Base-by-base conservation (phyloP, 108 stramenopile genomes). In the Cafeteria roenbergensis region DNA sequence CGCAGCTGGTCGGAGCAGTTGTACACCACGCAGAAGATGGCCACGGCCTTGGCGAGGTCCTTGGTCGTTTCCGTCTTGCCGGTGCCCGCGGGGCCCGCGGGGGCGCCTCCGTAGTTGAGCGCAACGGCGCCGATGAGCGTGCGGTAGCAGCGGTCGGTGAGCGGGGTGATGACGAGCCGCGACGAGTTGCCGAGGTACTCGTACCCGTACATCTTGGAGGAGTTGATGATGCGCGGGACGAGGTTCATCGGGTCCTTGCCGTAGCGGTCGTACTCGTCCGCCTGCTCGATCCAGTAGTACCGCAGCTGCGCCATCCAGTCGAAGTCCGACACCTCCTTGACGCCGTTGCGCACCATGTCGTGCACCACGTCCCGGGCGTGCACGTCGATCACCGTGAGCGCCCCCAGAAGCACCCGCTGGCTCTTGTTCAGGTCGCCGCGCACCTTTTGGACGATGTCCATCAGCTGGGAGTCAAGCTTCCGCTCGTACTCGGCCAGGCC, bases 1-100 rank as follows among this genome's bases (percentile, higher is more conserved):
- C 81, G 80, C 27, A 84, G 71, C 26, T 80, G 79, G 55, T 84
- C 83, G 4, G 82, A 82, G 75, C 83, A 84, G 74, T 84, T 84
- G 71, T 82, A 84, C 51, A 84, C 83, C 28, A 84, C 83, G 57
- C 83, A 84, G 72, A 81, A 77, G 36, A 79, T 75, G 42, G 80
- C 73, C 21, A 75, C 57, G 9, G 83, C 83, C 57, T 84, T 84
- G 58, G 74, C 65, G 9, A 84, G 64, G 34, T 84, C 83, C 75
- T 84, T 84, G 54, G 82, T 81, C 28, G 83, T 84, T 64, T 84
- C 83, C 21, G 83, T 84, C 63, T 84, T 84, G 20, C 83, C 83
- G 0, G 83, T 84, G n/a, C 83, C 83, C 0, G 83, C 83, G 21
- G 83, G 83, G 2, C 83, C 83, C 55, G 82, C 83, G 4, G 83